Conservation (phyloP, 1,284 basidiomycete species). For the Cryptococcus amylolentus region DNA sequence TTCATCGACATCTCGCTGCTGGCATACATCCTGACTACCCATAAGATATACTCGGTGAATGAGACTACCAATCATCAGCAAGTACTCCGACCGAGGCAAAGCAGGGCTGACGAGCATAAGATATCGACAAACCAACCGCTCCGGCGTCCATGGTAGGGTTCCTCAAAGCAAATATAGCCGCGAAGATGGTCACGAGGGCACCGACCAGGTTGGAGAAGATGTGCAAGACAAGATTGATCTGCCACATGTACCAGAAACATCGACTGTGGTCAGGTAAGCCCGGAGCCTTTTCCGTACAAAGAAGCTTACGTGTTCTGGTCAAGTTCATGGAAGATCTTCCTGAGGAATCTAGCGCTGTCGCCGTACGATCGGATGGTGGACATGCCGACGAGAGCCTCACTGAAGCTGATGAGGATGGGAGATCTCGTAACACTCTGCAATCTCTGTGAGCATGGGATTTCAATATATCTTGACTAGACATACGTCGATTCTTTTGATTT, state of each 20-base stretch:
- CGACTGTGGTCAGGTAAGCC: conserved; percentile 25
- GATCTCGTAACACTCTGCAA: conserved; percentile 51
- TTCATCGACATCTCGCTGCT: conserved; percentile 51
- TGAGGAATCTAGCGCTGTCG: conserved; percentile 52
- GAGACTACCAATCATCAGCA: conserved; percentile 35
- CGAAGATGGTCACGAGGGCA: conserved; percentile 51
- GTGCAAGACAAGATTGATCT: conserved; percentile 51
- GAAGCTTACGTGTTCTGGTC: conserved; percentile 51
- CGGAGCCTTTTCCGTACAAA: not conserved
- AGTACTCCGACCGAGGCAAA: not conserved
- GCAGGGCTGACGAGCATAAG: conserved; percentile 36
- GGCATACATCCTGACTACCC: conserved; percentile 52
- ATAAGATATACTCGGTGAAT: conserved; percentile 52
- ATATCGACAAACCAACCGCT: conserved; percentile 40
- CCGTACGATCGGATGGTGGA: conserved; percentile 55
- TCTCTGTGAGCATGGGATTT: not conserved
- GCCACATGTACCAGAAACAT: conserved; percentile 50
- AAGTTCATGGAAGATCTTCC: conserved; percentile 49
- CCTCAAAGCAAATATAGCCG: conserved; percentile 50
- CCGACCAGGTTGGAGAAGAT: conserved; percentile 52
- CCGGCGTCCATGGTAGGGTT: conserved; percentile 47
- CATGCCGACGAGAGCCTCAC: conserved; percentile 51
- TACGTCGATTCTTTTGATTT: conserved; percentile 56
- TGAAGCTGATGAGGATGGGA: conserved; percentile 57
- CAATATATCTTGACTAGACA: conserved; percentile 4